Conservation (phyloP, 345 rosid genomes). For the Trapa incisa region DNA sequence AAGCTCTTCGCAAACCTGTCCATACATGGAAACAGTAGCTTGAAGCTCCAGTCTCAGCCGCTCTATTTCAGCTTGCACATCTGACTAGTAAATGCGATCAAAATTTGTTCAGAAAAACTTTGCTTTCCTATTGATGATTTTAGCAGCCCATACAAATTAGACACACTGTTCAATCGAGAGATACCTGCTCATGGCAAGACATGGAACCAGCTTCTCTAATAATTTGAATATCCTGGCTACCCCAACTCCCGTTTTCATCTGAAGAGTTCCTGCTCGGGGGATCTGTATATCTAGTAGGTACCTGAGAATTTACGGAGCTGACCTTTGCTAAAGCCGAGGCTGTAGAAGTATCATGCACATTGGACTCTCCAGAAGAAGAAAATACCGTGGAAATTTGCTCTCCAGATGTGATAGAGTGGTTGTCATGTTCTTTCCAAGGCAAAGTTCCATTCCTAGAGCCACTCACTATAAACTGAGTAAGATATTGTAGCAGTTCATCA, state of each 20-base stretch:
- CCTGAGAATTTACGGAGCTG: conserved; percentile 15
- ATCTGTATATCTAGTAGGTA: conserved; percentile 4
- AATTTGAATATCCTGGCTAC: conserved; percentile 1
- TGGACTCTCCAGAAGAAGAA: conserved; percentile 18
- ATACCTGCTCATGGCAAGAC: conserved; percentile 28
- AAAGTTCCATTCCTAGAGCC: conserved; percentile 7
- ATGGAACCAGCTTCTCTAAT: conserved; percentile 4
- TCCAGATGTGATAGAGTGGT: conserved; percentile 16
- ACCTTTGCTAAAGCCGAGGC: conserved; percentile 17
- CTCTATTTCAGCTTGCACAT: conserved; percentile 49
- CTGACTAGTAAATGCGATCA: conserved; percentile 20
- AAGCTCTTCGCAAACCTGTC: conserved; percentile 60
- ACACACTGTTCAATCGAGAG: background rate
- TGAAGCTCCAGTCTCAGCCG: conserved; percentile 50
- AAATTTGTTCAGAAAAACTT: background rate
- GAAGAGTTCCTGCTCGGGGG: conserved; percentile 6
- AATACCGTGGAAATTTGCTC: conserved; percentile 14
- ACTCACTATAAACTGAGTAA: conserved; percentile 14
- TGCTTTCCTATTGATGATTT: background rate
- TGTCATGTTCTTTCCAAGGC: conserved; percentile 14
- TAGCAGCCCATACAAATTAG: background rate
- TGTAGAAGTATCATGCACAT: conserved; percentile 12
- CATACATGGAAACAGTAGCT: conserved; percentile 49
- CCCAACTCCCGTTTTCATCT: conserved; percentile 6
- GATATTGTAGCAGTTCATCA: background rate